Evolutionary conservation across 192 early-diverging fungal genomes (phyloP).

Genomic region (Umbelopsis ramanniana): DNA sequence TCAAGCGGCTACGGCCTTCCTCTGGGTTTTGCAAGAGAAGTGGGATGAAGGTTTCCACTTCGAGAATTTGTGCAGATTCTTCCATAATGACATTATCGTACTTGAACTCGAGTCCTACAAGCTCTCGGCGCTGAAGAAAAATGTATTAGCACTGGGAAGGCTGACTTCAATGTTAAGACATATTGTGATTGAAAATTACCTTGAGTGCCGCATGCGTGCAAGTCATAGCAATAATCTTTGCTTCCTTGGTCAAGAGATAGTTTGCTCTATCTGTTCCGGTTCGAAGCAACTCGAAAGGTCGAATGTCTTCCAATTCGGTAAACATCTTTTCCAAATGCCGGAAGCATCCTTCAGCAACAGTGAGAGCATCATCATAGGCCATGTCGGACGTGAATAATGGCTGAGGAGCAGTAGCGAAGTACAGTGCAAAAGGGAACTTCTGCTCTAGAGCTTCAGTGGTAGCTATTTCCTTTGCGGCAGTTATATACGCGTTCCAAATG

Average conservation of each 20-base stretch:
- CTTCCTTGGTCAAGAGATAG: constrained; percentile 94
- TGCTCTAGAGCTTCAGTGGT: constrained; percentile 46
- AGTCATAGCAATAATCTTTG: constrained; percentile 96
- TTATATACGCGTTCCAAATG: constrained; percentile 75
- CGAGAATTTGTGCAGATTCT: constrained; percentile 94
- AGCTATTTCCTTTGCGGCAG: constrained; percentile 26
- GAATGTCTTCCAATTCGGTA: constrained; percentile 86
- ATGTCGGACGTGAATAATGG: constrained; percentile 66
- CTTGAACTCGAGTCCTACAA: constrained; percentile 89
- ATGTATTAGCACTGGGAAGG: constrained; percentile 20
- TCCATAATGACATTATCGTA: constrained; percentile 98
- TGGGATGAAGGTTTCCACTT: constrained; percentile 95
- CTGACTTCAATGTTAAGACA: no score
- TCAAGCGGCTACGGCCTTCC: constrained; percentile 66
- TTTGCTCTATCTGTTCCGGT: constrained; percentile 79
- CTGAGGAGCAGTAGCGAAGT: constrained; percentile 73
- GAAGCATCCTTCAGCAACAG: constrained; percentile 80
- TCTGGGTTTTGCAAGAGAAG: constrained; percentile 81
- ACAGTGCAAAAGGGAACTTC: constrained; percentile 83
- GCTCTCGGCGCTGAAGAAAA: constrained; percentile 63
- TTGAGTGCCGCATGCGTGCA: constrained; percentile 96
- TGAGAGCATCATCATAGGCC: constrained; percentile 55
- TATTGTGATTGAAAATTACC: constrained; percentile 16
- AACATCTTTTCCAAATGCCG: constrained; percentile 81
- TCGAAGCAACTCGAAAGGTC: constrained; percentile 92